A percentile compares a stretch with the other conserved stretches of the same genome.
These are phyloP conservation scores for Fusarium tanahbumbuense DNA, from an alignment of 2,329 filamentous ascomycete species.

Conservation along the genomic window DNA sequence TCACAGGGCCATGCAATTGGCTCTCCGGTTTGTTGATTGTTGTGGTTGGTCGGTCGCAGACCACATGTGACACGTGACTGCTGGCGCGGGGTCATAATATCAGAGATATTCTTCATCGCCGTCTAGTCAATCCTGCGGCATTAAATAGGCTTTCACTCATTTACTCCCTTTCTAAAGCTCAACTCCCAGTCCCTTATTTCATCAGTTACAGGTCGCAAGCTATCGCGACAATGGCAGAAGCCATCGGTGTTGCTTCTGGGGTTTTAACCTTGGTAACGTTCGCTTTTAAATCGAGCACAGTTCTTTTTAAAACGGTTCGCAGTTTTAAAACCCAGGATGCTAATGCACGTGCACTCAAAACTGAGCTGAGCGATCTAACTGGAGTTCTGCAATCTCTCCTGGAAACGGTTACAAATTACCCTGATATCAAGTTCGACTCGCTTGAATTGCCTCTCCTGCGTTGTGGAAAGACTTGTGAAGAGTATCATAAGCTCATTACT, in stretches of 20 bases:
- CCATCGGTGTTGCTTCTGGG: conserved; percentile 26
- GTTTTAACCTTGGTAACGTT: conserved; percentile 32
- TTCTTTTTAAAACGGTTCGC: conserved; percentile 29
- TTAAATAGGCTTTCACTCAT: neutral
- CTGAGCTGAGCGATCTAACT: conserved; percentile 55
- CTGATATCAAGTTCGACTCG: conserved; percentile 23
- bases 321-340: conserved; percentile 30
- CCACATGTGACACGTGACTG: too few relatives aligned
- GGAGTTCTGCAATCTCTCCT: conserved; percentile 50
- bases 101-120: neutral
- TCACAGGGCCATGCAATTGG: too few relatives aligned
- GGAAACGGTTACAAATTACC: conserved; percentile 40
- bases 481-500: conserved; percentile 54
- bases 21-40: too few relatives aligned
- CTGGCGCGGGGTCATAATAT: neutral
- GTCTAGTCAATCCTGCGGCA: neutral
- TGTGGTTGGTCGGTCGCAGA: too few relatives aligned
- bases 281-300: conserved; percentile 36
- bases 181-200: neutral
- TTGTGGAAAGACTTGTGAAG: conserved; percentile 57
- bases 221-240: conserved; percentile 35
- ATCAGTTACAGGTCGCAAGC: neutral
- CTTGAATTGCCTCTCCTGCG: conserved; percentile 52
- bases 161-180: too few relatives aligned
- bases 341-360: conserved; percentile 54